phyloP scores from a whole-genome alignment of 2,329 filamentous ascomycete species.

The Sarocladiaceae sp. region DNA sequence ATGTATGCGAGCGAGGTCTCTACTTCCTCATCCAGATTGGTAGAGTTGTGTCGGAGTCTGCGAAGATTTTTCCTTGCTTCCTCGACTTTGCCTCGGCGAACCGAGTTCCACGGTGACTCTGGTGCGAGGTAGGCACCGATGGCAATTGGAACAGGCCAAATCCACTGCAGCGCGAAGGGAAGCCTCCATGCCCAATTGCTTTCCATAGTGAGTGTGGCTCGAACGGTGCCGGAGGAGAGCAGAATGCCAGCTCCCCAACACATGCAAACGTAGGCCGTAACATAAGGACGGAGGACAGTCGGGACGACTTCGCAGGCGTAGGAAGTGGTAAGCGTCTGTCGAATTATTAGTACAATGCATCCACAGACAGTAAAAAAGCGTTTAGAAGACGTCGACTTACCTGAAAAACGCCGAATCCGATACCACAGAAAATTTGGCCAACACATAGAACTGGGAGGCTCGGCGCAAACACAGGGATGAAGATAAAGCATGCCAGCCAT shows the following conservation, averaged over 20 bases:
- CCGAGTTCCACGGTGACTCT: conserved; percentile 23
- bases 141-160: conserved; percentile 25
- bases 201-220: neutral
- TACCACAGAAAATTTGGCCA: conserved; percentile 28
- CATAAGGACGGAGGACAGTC: conserved; percentile 29
- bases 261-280: conserved; percentile 38
- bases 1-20: conserved; percentile 59
- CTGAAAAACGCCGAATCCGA: conserved; percentile 33
- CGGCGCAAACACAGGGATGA: conserved; percentile 12
- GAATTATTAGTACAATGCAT: neutral
- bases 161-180: conserved; percentile 32
- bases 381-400: conserved; percentile 10
- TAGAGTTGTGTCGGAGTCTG: conserved; percentile 19
- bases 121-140: conserved; percentile 23
- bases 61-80: conserved; percentile 19
- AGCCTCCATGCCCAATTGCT: conserved; percentile 13
- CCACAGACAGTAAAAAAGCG: no score
- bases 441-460: conserved; percentile 29
- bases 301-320: conserved; percentile 39
- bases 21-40: conserved; percentile 21
- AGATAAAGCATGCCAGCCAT: neutral
- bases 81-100: conserved; percentile 23
- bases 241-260: conserved; percentile 18
- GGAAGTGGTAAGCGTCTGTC: conserved; percentile 32
- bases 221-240: neutral